phyloP scores from a whole-genome alignment of 352 stramenopile species.

The Saprolegnia diclina region DNA sequence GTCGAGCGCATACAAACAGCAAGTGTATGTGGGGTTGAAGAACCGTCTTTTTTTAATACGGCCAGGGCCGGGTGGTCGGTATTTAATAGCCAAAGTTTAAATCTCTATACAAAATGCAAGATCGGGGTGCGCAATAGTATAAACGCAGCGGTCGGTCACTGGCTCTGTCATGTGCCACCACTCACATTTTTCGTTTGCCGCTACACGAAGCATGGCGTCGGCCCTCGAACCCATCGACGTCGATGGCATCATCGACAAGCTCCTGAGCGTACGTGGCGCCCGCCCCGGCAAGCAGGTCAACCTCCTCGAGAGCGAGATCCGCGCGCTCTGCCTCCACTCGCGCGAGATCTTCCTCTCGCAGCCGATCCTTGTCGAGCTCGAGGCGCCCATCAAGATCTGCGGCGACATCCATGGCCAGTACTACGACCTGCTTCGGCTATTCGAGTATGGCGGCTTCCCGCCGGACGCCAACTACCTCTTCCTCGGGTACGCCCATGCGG shows the following conservation, averaged over 20 bases:
- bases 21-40: too few relatives aligned
- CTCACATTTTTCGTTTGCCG: conserved; percentile 16
- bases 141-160: background rate
- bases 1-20: too few relatives aligned
- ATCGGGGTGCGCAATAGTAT: background rate
- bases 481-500: conserved; percentile 50
- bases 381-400: conserved; percentile 94
- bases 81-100: too few relatives aligned
- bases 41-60: too few relatives aligned
- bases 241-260: conserved; percentile 85
- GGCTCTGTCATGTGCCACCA: background rate
- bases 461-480: conserved; percentile 79
- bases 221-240: conserved; percentile 77
- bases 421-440: conserved; percentile 97
- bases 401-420: conserved; percentile 98
- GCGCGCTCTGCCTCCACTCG: conserved; percentile 94
- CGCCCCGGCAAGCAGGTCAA: conserved; percentile 79
- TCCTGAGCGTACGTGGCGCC: conserved; percentile 84
- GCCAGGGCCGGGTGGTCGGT: too few relatives aligned
- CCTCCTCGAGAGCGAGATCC: conserved; percentile 94
- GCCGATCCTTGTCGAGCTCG: conserved; percentile 91
- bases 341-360: conserved; percentile 95
- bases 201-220: conserved; percentile 28
- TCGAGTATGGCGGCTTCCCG: conserved; percentile 85
- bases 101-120: too few relatives aligned